Evolutionary conservation across 202 grass and related monocot species (phyloP).

Genomic region (Eragrostis tef): DNA sequence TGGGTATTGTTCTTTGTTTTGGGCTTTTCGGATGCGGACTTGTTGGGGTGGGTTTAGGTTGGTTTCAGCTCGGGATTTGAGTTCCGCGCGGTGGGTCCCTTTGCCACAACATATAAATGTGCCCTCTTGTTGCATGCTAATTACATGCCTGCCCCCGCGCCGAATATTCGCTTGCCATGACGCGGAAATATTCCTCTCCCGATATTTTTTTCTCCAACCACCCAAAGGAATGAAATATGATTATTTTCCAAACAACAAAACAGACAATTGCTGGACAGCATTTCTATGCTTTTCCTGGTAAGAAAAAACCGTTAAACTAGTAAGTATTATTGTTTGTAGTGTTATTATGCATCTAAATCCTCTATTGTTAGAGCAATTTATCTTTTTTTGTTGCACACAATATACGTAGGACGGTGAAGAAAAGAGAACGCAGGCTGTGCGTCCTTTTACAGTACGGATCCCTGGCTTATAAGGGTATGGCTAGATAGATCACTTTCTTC

Average conservation of each 20-base stretch:
- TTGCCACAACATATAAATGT: conserved; percentile 37
- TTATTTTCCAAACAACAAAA: background rate
- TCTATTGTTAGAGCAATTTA: background rate
- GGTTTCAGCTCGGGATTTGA: conserved; percentile 52
- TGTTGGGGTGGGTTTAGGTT: conserved; percentile 34
- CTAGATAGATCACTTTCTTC: background rate
- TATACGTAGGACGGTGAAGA: too few species aligned
- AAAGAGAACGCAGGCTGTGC: too few species aligned
- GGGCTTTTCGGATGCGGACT: conserved; percentile 52
- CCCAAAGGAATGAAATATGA: background rate
- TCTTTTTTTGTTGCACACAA: background rate
- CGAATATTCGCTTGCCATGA: conserved; percentile 58
- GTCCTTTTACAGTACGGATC: background rate
- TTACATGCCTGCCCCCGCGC: conserved; percentile 33
- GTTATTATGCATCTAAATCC: background rate
- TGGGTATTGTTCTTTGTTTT: conserved; percentile 38
- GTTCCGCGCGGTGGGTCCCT: conserved; percentile 49
- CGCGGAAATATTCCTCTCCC: conserved; percentile 38
- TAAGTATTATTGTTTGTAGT: background rate
- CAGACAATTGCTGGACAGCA: background rate
- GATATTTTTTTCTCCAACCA: background rate
- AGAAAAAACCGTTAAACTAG: background rate
- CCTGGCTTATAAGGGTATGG: background rate
- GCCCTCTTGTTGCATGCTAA: conserved; percentile 40
- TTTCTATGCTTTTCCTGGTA: conserved; percentile 28